Evolutionary conservation across 2,329 filamentous ascomycete species (phyloP).

Genomic region (Colletotrichum kahawae): DNA sequence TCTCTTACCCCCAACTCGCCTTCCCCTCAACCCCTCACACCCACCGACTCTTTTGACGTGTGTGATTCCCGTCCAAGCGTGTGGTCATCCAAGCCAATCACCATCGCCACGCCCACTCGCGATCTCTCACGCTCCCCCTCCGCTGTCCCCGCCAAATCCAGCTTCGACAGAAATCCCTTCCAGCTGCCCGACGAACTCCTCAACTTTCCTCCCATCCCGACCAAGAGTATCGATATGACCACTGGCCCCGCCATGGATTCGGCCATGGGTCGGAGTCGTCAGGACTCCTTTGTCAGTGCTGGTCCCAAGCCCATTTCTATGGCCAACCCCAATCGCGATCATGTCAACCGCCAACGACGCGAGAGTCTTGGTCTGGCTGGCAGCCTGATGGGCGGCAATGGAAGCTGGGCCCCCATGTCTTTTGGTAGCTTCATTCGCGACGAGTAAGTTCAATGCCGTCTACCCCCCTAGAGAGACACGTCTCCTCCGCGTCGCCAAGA

Average conservation of each 20-base stretch:
- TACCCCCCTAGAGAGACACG: constrained; percentile 7
- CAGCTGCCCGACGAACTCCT: constrained; percentile 30
- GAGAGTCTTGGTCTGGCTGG: constrained; percentile 68
- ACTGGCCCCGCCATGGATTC: constrained; percentile 63
- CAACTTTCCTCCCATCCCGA: constrained; percentile 27
- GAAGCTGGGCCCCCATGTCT: constrained; percentile 97
- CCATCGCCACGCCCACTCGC: constrained; percentile 31
- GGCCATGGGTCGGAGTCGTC: constrained; percentile 61
- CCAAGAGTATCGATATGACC: constrained; percentile 55
- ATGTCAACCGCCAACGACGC: constrained; percentile 60
- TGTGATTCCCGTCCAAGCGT: constrained; percentile 22
- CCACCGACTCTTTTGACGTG: constrained; percentile 35
- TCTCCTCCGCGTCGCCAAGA: not conserved
- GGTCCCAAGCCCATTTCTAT: constrained; percentile 72
- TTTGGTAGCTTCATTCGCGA: constrained; percentile 97
- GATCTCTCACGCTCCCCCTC: constrained; percentile 27
- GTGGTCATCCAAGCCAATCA: constrained; percentile 40
- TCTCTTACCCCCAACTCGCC: constrained; percentile 42
- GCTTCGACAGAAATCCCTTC: constrained; percentile 27
- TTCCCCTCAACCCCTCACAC: constrained; percentile 50
- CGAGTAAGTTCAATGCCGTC: constrained; percentile 71
- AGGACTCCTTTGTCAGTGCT: constrained; percentile 70
- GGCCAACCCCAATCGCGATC: constrained; percentile 67
- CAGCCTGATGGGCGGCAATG: constrained; percentile 72
- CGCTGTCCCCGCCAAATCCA: constrained; percentile 28